Base-by-base conservation (phyloP, 2,329 filamentous ascomycete genomes). In the Xylaria sp. region DNA sequence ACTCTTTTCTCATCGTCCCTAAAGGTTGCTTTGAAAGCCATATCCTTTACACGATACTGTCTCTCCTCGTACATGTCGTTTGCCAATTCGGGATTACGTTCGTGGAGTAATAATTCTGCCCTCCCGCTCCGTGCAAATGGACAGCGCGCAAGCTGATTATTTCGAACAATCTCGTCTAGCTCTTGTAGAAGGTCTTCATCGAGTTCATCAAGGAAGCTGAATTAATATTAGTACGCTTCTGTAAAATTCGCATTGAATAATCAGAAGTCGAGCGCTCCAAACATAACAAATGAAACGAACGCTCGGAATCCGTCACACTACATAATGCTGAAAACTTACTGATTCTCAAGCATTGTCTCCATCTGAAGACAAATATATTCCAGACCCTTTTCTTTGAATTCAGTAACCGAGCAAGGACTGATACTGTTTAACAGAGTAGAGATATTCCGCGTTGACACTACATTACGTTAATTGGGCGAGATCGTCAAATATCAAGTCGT, bases 341-440 rank as follows among this genome's bases (percentile, higher is more conserved):
- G 91, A 71, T 97, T 97, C 76, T 98, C 94, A 60, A 99, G 89
- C 86, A 98, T 93, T 7, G 90, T 89, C 80, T 99, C 96, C 66
- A 98, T 85, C 76, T 97, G 97, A 54, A 97, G 83, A 75, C 94
- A 97, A 25, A 98, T 89, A 77, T 98, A 99, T 78, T 97, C 93
- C 37, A 98, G 83, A 0, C 92, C 93, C 10, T 92, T 92, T 73
- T 96, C 89, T 80, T 97, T 97, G 82, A 99, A 98, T 66, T 92
- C 89, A 0, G 89, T 89, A 6, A 97, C 90, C 0, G 91, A 92
- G 77, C 92, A 97, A 2, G 93, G 92, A 54, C 93, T 92, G 69
- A 98, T 92, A 1, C 91, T 91, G 76, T 97, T 97, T 12, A 99
- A 85, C 18, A 98, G 84, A 62, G 91, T 90, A 67, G 93, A 93